Conservation (phyloP, 176 grass and related monocot species). For the Rhynchospora pubera region DNA sequence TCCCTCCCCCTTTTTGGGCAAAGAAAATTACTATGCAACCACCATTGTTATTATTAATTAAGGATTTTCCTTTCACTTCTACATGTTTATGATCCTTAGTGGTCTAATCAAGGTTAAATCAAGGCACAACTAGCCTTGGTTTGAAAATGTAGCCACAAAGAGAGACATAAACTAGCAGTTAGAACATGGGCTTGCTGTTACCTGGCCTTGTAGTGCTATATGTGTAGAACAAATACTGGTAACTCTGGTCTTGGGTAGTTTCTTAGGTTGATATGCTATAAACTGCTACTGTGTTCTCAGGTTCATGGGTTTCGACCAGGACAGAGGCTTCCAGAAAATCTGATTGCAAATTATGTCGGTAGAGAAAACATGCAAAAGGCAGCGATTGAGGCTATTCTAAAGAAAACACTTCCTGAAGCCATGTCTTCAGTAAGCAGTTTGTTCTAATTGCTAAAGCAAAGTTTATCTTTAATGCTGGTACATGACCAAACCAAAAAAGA, state of each 20-base stretch:
- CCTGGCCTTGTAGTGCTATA: too few species aligned
- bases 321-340: conserved; percentile 61
- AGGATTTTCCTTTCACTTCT: too few species aligned
- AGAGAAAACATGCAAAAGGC: conserved; percentile 50
- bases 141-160: too few species aligned
- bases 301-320: conserved; percentile 87
- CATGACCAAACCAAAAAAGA: neutral
- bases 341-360: conserved; percentile 76
- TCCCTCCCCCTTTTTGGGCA: too few species aligned
- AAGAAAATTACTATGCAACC: too few species aligned
- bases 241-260: neutral
- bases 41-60: too few species aligned
- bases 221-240: neutral
- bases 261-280: conserved; percentile 1
- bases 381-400: conserved; percentile 80
- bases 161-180: too few species aligned
- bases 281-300: conserved; percentile 36
- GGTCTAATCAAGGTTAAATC: too few species aligned
- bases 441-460: neutral
- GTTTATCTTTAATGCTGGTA: neutral
- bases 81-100: too few species aligned
- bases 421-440: conserved; percentile 55
- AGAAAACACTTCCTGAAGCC: conserved; percentile 78
- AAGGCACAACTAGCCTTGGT: too few species aligned
- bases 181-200: too few species aligned